Base-by-base conservation (phyloP, 768 basidiomycete species). In the Sarcodon sp. region DNA sequence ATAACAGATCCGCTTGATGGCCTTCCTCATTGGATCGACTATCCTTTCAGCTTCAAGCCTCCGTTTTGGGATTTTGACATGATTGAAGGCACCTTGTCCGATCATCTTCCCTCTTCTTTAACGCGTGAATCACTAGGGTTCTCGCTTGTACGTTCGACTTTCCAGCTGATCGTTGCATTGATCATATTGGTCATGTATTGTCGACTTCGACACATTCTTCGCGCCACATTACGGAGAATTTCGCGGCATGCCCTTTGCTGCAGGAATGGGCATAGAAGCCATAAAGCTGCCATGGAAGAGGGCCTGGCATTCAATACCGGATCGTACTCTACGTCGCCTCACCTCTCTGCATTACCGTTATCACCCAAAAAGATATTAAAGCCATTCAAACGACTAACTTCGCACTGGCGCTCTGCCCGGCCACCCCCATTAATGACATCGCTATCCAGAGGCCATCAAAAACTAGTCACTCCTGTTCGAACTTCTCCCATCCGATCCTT, bases 1-100 rank as follows among this genome's bases (percentile, higher is more conserved):
- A 60, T 88, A n/a, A 72, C 72, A 27, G 87, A 89, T 55, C 85
- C 86, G 7, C 69, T 86, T 47, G 80, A 85, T 47, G 76, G 80
- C 53, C 70, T 79, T 41, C 73, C 79, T 18, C 65, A 76, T 47
- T 64, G 69, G 37, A 64, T 66, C 41, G 56, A 69, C 36, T 75
- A 73, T 3, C 79, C 76, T 33, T 70, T 84, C 48, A 80, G 78
- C 10, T 82, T 83, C 47, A 76, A 78, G 5, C 81, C 81, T 0
- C 72, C 76, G 1, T 77, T 81, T 54, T 60, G 77, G 44, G 72
- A 73, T 48, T 58, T 86, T 15, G 72, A 75, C 43, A 71, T 66
- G 10, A 66, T 86, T 39, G 84, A 87, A 58, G 73, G 83, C 56
- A 69, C 62, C 35, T 64, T 88, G 37, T 72, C 77, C 21, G 72